A percentile compares a stretch with the other conserved stretches of the same genome.
phyloP scores from a whole-genome alignment of 805 yeast species.

The Candida ulmi region DNA sequence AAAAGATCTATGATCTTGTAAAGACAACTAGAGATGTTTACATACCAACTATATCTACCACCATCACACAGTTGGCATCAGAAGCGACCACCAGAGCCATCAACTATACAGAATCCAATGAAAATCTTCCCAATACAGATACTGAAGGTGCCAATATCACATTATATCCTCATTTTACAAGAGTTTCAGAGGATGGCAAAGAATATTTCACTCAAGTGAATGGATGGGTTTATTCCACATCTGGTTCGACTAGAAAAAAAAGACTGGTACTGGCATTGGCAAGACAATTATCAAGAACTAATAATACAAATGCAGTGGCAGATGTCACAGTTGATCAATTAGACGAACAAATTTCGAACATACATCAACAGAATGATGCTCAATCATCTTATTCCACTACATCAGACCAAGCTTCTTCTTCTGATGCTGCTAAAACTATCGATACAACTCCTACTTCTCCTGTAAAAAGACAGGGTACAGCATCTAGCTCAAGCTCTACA shows the following conservation, averaged over 20 bases:
- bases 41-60: constrained; percentile 44
- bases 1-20: constrained; percentile 43
- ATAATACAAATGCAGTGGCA: constrained; percentile 16
- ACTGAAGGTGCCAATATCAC: constrained; percentile 50
- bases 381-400: constrained; percentile 13
- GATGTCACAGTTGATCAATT: constrained; percentile 28
- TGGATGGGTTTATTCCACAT: constrained; percentile 69
- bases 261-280: constrained; percentile 62
- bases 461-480: constrained; percentile 4
- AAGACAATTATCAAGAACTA: constrained; percentile 51
- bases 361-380: constrained; percentile 15
- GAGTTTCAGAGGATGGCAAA: constrained; percentile 24
- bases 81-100: constrained; percentile 32
- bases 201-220: constrained; percentile 55
- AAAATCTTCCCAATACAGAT: constrained; percentile 24
- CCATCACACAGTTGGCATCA: constrained; percentile 42
- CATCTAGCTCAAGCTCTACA: constrained; percentile 5
- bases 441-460: neutral
- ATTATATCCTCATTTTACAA: constrained; percentile 53
- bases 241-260: constrained; percentile 66
- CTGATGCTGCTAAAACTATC: no score
- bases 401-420: neutral
- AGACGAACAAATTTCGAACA: constrained; percentile 30
- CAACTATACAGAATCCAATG: constrained; percentile 9
- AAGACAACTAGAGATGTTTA: constrained; percentile 52